These are phyloP conservation scores for Camellia lanceoleosa DNA, from an alignment of 148 eudicot species.

Conservation along the genomic window DNA sequence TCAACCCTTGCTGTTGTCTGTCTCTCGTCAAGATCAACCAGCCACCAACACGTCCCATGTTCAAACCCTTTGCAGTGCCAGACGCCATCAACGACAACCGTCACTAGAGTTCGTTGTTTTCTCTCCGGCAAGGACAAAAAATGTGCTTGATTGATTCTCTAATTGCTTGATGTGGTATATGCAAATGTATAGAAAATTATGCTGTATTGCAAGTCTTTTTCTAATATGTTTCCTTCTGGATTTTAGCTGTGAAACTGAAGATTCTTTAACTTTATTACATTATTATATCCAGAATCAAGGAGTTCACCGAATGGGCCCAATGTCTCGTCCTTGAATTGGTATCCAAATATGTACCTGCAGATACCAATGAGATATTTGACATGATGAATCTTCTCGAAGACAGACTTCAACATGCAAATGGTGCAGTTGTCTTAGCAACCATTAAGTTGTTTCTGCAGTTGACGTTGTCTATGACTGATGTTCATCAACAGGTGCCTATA, in stretches of 20 bases:
- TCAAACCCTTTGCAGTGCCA: too few species aligned
- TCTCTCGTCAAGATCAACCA: too few species aligned
- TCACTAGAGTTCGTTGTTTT: too few species aligned
- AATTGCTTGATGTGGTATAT: neutral
- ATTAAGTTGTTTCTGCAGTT: slow-evolving; percentile 88
- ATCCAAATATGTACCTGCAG: slow-evolving; percentile 85
- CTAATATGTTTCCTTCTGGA: neutral
- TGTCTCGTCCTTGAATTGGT: slow-evolving; percentile 94
- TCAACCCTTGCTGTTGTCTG: too few species aligned
- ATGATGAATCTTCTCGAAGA: slow-evolving; percentile 99
- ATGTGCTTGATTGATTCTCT: neutral
- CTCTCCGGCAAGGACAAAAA: neutral
- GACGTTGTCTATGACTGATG: slow-evolving; percentile 95
- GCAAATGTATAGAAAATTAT: neutral
- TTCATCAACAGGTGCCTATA: slow-evolving; percentile 91
- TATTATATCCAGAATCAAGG: slow-evolving; percentile 68
- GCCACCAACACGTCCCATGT: too few species aligned
- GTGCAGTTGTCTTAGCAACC: slow-evolving; percentile 97
- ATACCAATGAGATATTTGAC: slow-evolving; percentile 88
- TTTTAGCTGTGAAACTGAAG: neutral
- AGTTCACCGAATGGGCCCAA: slow-evolving; percentile 98
- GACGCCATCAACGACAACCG: too few species aligned
- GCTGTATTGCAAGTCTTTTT: neutral
- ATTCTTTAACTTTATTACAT: slow-evolving; percentile 12
- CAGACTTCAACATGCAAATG: slow-evolving; percentile 99